Evolutionary conservation across 1,284 basidiomycete species (phyloP), one percentile per base, ranked within the genome.

Genomic region (Ganoderma multipileum): DNA sequence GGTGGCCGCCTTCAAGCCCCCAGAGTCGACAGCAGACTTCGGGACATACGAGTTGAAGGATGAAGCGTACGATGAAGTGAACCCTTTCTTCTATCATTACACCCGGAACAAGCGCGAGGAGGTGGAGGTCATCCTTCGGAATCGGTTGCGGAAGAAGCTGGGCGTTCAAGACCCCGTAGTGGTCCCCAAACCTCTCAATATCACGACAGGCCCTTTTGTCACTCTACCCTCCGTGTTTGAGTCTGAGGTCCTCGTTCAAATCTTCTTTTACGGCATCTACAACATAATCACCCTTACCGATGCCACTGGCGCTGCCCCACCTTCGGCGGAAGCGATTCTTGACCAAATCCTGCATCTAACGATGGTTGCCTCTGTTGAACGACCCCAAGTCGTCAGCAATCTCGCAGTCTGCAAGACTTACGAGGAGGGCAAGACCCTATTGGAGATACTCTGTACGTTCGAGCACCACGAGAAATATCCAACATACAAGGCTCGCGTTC

Each of bases 31-130:
- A 0, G 85, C 89, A 2, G 96, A 98, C 73, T 87, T 87, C 1
- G 98, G 98, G 0, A 84, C 90, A 44, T 99, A 98, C 81, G 92
- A 96, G 74, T 87, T 99, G 68, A 93, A 92, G 76, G 89, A 95
- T 39, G 94, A 94, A 74, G 86, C 85, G 36, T 96, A 90, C 78
- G 91, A 91, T 71, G 93, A 98, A 73, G 92, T 99, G 71, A 94
- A 99, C 76, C 96, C 97, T 0, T 98, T 96, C 83, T 99, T 97
- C 84, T 95, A 93, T 78, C 96, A 99, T 77, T 99, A 98, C 81
- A 93, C 95, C 14, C 88, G 97, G 39, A 99, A 99, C 80, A 94
- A 96, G 77, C 89, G 96, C 55, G 95, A 98, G 76, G 95, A 97
- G 77, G 97, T 96, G n/a, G 95, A 97, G 75, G 88, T 87, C 41